Base-by-base conservation (phyloP, 495 filamentous ascomycete genomes). In the Amorphotheca resinae region DNA sequence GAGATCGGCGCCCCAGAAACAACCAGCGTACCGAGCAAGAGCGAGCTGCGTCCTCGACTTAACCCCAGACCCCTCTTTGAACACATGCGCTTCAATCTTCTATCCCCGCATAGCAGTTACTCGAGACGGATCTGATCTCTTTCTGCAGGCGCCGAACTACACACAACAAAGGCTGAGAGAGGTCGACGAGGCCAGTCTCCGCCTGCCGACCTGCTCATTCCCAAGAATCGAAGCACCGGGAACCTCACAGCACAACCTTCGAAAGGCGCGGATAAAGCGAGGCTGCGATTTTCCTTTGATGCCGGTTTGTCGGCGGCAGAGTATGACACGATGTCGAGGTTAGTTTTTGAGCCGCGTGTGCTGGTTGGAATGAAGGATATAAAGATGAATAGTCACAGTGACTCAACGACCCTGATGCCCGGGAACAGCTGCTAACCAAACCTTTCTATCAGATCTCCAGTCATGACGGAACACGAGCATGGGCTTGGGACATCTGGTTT, bases 401-500 rank as follows among this genome's bases (percentile, higher is more conserved):
- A 49, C 51, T 48, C 34, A 11, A 28, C 63, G 17, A 68, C 67
- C 46, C 43, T 41, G 40, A 18, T 46, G 38, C 43, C 48, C 46
- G 25, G 31, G 33, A 4, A 41, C 22, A 22, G 18, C 22, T 22
- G 42, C 52, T 55, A 38, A 51, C 38, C 42, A 36, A 38, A 42
- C 42, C 25, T 40, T 38, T 41, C 35, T 33, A 31, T 43, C 44
- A 55, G 70, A 60, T 65, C 66, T 47, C 57, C 69, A 31, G 58
- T 74, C 50, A 69, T 73, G 55, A 66, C 66, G 39, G 72, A 76
- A 46, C 70, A 76, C 56, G 72, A 76, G 43, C 70, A 74, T 53
- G 72, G 72, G 23, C 51, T 76, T 37, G 72, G 72, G 31, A 61
- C 67, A 26, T 89, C 87, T 40, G 91, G 91, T 44, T 72, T 98